Conservation (phyloP, 2,329 filamentous ascomycete species). For the Fusarium pseudocircinatum region DNA sequence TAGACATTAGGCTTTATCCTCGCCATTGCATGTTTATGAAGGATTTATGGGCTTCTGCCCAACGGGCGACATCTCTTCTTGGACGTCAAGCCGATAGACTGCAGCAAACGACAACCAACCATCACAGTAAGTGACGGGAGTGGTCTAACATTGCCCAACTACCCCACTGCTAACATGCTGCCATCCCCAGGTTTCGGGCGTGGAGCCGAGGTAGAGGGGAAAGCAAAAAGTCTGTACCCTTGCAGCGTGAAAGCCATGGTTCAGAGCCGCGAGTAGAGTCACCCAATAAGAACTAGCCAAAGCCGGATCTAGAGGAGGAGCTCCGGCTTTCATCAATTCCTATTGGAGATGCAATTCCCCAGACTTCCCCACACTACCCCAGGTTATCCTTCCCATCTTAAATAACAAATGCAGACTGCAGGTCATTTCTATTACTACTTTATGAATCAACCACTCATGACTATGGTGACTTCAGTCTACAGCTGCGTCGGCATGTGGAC, state of each 20-base stretch:
- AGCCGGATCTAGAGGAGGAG: background rate
- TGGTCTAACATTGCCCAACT: background rate
- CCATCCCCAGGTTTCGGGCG: background rate
- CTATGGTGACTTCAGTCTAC: background rate
- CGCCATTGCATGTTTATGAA: no score
- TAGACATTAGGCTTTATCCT: no score
- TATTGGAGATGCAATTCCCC: background rate
- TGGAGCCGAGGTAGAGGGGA: background rate
- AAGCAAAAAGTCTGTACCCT: no score
- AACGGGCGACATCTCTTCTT: no score
- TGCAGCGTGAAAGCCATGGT: background rate
- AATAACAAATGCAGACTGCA: rapidly evolving
- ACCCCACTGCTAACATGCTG: background rate
- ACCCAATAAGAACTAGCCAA: background rate
- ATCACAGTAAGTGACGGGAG: background rate
- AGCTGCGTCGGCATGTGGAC: background rate
- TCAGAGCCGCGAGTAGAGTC: background rate
- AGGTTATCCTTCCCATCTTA: background rate
- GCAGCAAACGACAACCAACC: rapidly evolving
- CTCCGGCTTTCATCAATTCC: rapidly evolving
- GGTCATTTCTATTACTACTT: rapidly evolving
- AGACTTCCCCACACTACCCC: background rate
- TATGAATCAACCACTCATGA: background rate
- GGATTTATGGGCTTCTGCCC: no score
- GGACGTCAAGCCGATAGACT: no score